Conservation (phyloP, 2,329 filamentous ascomycete species). For the Aspergillus neoniger region DNA sequence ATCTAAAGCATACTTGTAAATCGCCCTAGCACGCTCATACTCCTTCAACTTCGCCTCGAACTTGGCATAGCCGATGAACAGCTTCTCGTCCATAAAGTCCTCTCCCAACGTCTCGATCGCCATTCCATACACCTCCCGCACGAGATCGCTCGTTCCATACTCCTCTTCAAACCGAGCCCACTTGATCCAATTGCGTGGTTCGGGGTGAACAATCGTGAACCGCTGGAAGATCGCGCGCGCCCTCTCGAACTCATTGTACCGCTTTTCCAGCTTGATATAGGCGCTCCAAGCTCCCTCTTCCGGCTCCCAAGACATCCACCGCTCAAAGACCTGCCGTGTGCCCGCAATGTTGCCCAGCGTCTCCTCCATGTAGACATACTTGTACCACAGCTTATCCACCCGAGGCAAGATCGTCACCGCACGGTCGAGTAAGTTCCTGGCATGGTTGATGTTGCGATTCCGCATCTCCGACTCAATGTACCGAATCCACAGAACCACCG, state of each 20-base stretch:
- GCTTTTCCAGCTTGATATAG: conserved; percentile 96
- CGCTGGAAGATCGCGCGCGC: conserved; percentile 87
- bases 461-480: conserved; percentile 98
- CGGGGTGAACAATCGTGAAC: conserved; percentile 90
- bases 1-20: conserved; percentile 96
- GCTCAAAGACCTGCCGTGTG: conserved; percentile 89
- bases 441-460: conserved; percentile 92
- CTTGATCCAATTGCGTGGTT: conserved; percentile 97
- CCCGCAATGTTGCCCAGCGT: conserved; percentile 92
- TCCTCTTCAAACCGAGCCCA: conserved; percentile 98
- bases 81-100: conserved; percentile 91
- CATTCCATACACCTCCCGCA: conserved; percentile 85
- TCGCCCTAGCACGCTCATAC: conserved; percentile 87
- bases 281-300: conserved; percentile 94
- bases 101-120: conserved; percentile 90
- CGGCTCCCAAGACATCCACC: conserved; percentile 98
- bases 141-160: conserved; percentile 84
- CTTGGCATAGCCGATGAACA: conserved; percentile 93
- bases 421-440: conserved; percentile 87
- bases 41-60: conserved; percentile 96
- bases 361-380: conserved; percentile 99
- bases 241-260: conserved; percentile 87
- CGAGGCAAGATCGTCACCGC: conserved; percentile 90
- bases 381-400: conserved; percentile 98
- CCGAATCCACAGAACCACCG: conserved; percentile 82